Base-by-base conservation (phyloP, 768 basidiomycete species). In the Epithele typhae region DNA sequence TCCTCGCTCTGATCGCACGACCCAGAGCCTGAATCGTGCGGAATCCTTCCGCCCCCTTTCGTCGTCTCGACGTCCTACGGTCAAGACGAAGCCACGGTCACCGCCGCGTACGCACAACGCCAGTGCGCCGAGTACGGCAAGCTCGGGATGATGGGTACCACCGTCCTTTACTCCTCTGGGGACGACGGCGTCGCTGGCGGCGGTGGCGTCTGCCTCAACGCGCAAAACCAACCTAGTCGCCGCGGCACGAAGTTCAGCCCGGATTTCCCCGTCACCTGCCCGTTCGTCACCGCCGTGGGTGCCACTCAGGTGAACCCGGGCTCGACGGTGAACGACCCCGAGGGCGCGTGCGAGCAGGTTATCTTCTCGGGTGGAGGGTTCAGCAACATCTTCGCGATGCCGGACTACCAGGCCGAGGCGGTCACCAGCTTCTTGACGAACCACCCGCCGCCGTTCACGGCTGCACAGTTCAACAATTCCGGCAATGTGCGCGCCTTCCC, bases 91-190 rank as follows among this genome's bases (percentile, higher is more conserved):
- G 64, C 56, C 15, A 56, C 60, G 14, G 56, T 63, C 32, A 61
- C 65, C 0, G 49, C 57, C 2, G 59, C 64, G 36, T 73, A 70
- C 45, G 62, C 69, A 5, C 56, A 49, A 19, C 68, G 73, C 22
- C 70, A 73, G 41, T 74, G 72, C 53, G 51, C 62, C 6, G 74
- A 75, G 50, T 75, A 74, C 42, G 73, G 60, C 23, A 75, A 75
- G 53, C 49, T 68, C n/a, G 66, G 66, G 3, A 40, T 66, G 40
- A 27, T 63, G 51, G 66, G 66, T 22, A 60, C 59, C 4, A 64
- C 73, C 4, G 46, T 75, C 17, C 56, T 75, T 25, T 75, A 72
- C 54, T 63, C 63, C 38, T 69, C 72, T 9, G 74, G 74, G 11
- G 72, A 75, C 45, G 54, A 58, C 25, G 72, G 73, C 42, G 73